Conservation (phyloP, 2,329 filamentous ascomycete genomes). For the Microdochium bolleyi region DNA sequence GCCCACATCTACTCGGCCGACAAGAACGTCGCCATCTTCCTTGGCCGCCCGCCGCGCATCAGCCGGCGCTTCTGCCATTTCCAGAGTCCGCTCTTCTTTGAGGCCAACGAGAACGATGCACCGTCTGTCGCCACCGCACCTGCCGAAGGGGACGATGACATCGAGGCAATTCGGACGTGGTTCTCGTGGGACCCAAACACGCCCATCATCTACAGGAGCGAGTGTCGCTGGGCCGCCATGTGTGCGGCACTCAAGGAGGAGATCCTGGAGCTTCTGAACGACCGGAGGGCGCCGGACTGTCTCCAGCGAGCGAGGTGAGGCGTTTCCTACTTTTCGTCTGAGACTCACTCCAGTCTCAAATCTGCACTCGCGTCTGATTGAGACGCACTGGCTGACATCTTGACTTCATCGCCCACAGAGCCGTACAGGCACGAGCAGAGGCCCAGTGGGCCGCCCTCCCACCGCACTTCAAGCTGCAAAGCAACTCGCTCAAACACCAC, state of each 20-base stretch:
- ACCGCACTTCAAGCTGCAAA: constrained; percentile 11
- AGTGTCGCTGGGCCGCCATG: constrained; percentile 20
- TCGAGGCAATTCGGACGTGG: neutral
- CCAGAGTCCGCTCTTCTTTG: constrained; percentile 5
- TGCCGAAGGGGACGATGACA: constrained; percentile 1
- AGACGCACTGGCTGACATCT: neutral
- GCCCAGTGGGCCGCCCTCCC: constrained; percentile 17
- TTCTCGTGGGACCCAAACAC: neutral
- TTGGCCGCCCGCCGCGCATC: constrained; percentile 39
- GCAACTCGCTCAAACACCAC: neutral
- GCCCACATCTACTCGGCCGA: constrained; percentile 34
- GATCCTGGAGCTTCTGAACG: constrained; percentile 18
- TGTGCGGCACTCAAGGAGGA: constrained; percentile 22
- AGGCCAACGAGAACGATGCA: constrained; percentile 5
- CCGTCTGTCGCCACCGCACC: constrained; percentile 8
- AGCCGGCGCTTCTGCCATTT: constrained; percentile 31
- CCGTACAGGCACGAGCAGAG: constrained; percentile 8
- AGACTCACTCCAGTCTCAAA: neutral
- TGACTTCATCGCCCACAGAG: constrained; percentile 1
- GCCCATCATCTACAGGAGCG: constrained; percentile 7
- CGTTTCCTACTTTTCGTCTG: neutral
- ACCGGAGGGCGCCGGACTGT: constrained; percentile 6
- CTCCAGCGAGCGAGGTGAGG: neutral
- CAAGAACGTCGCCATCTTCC: constrained; percentile 38
- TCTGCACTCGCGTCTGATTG: neutral